phyloP scores from a whole-genome alignment of 768 basidiomycete genomes.

The Leccinum subgranulosum region DNA sequence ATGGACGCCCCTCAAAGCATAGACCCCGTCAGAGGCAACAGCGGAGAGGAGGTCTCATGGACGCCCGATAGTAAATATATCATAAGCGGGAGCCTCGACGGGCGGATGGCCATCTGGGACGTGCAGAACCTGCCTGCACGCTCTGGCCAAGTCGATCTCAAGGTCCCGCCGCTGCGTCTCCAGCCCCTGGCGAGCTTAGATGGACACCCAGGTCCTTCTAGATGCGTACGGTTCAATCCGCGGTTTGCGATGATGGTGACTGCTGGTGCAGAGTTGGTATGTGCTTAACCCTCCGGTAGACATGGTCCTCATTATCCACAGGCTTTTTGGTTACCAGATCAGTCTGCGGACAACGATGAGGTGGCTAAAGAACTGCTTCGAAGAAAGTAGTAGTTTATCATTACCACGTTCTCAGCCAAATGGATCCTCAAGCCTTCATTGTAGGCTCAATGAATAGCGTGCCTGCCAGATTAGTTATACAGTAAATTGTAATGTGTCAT shows the following conservation, averaged over 20 bases:
- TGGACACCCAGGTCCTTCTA: slow-evolving; percentile 77
- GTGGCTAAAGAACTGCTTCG: slow-evolving; percentile 67
- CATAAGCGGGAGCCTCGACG: slow-evolving; percentile 81
- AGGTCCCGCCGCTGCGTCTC: slow-evolving; percentile 48
- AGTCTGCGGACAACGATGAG: slow-evolving; percentile 64
- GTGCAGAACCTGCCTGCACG: slow-evolving; percentile 57
- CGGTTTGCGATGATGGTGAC: slow-evolving; percentile 83
- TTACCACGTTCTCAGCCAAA: not conserved
- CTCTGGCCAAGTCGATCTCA: slow-evolving; percentile 53
- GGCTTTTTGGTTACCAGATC: slow-evolving; percentile 71
- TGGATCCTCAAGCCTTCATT: not conserved
- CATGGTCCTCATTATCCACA: slow-evolving; percentile 26
- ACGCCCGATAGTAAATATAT: slow-evolving; percentile 93
- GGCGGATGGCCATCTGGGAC: slow-evolving; percentile 87
- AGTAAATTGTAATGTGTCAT: not conserved
- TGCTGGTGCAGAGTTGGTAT: slow-evolving; percentile 80
- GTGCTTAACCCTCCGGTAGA: slow-evolving; percentile 19
- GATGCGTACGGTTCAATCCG: slow-evolving; percentile 91
- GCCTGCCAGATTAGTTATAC: not conserved
- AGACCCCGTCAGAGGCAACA: slow-evolving; percentile 72
- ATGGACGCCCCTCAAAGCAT: slow-evolving; percentile 50
- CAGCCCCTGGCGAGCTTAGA: slow-evolving; percentile 54
- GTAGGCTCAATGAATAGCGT: not conserved
- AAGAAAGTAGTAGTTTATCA: slow-evolving; percentile 35
- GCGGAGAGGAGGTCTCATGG: slow-evolving; percentile 93